Conservation (phyloP, 257 asterid genomes). For the Solanum piurae region DNA sequence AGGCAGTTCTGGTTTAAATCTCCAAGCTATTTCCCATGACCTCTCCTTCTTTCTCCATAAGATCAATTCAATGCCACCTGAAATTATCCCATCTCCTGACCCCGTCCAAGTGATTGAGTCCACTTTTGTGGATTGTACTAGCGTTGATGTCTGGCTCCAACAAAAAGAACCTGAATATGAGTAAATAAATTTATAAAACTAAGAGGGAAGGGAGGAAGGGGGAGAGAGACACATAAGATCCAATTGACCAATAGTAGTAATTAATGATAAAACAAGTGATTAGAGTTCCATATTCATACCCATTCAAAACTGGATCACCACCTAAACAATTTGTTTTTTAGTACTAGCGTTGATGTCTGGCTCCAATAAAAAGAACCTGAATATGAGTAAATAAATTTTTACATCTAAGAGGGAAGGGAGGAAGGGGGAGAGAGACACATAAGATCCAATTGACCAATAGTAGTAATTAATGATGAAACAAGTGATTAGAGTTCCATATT, state of each 20-base stretch:
- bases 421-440: not conserved
- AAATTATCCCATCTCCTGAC: conserved; percentile 87
- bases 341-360: conserved; percentile 74
- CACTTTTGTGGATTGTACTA: conserved; percentile 60
- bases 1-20: conserved; percentile 59
- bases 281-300: not conserved
- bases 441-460: not conserved
- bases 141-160: conserved; percentile 94
- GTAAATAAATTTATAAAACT: conserved; percentile 64
- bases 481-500: not conserved
- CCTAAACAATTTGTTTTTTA: not conserved
- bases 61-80: conserved; percentile 76
- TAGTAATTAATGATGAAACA: not conserved
- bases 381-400: conserved; percentile 86
- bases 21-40: conserved; percentile 90
- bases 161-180: conserved; percentile 99
- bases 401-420: conserved; percentile 22
- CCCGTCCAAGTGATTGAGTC: conserved; percentile 86
- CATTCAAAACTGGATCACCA: not conserved
- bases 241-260: not conserved
- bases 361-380: conserved; percentile 99
- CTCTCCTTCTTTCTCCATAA: conserved; percentile 70
- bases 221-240: not conserved
- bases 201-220: conserved; percentile 10
- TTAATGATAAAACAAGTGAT: not conserved